phyloP scores from a whole-genome alignment of 805 yeast species.

The Kodamaea nitidulidarum region DNA sequence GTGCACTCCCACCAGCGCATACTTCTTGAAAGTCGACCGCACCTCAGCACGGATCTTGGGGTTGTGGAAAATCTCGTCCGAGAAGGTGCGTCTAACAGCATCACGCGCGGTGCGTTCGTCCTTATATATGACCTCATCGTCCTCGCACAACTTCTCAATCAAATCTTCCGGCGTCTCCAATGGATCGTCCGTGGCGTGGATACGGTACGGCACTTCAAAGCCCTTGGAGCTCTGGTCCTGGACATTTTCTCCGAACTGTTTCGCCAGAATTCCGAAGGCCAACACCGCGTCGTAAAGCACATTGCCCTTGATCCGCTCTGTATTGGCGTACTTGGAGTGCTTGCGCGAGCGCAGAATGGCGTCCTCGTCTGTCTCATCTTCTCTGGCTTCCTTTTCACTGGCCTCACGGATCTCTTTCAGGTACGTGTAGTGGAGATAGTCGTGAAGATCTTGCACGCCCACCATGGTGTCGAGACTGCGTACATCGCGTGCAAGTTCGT shows the following conservation, averaged over 20 bases:
- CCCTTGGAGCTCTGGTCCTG: constrained; percentile 51
- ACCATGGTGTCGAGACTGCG: constrained; percentile 58
- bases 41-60: constrained; percentile 73
- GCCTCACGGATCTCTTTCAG: constrained; percentile 55
- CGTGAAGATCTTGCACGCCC: constrained; percentile 83
- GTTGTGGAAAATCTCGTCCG: constrained; percentile 77
- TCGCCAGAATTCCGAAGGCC: constrained; percentile 74
- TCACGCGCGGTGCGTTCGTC: constrained; percentile 60
- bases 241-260: constrained; percentile 78
- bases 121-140: constrained; percentile 48
- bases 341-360: constrained; percentile 27
- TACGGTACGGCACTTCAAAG: constrained; percentile 45
- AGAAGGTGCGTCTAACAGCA: constrained; percentile 69
- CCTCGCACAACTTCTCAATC: constrained; percentile 44
- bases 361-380: constrained; percentile 8
- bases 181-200: constrained; percentile 71
- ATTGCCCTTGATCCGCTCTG: constrained; percentile 65
- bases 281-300: constrained; percentile 60
- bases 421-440: constrained; percentile 72
- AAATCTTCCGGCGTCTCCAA: constrained; percentile 57
- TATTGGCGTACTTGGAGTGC: constrained; percentile 58
- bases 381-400: constrained; percentile 19
- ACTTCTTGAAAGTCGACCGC: constrained; percentile 57
- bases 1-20: constrained; percentile 66
- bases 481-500: constrained; percentile 48